Percentiles rank a stretch among this genome's conserved stretches.
These are phyloP conservation scores for Neolentinus lepideus DNA, from an alignment of 1,284 basidiomycete genomes.

Conservation along the genomic window DNA sequence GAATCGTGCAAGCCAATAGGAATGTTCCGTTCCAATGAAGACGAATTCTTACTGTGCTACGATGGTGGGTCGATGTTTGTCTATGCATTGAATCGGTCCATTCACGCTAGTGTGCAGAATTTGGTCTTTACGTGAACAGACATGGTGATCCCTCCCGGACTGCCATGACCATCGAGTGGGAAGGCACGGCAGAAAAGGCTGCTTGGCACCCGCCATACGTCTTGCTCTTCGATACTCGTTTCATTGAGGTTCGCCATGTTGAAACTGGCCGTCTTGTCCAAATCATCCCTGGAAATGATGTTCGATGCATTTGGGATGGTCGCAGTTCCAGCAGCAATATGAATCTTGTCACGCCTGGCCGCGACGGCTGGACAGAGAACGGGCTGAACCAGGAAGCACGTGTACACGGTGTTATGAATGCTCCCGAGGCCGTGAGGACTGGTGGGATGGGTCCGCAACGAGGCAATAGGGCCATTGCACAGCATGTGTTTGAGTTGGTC, in stretches of 20 bases:
- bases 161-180: conserved; percentile 86
- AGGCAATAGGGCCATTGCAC: conserved; percentile 30
- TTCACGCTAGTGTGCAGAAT: conserved; percentile 47
- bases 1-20: conserved; percentile 82
- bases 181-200: conserved; percentile 83
- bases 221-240: conserved; percentile 84
- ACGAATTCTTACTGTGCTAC: conserved; percentile 91
- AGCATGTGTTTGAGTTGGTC: conserved; percentile 77
- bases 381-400: conserved; percentile 59
- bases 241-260: conserved; percentile 89
- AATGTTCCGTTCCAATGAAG: conserved; percentile 85
- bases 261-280: conserved; percentile 83
- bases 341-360: conserved; percentile 29
- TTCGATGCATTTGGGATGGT: conserved; percentile 87
- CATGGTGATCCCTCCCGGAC: conserved; percentile 79
- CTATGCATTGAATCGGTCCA: not conserved
- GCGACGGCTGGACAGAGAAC: conserved; percentile 32
- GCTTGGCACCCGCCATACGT: conserved; percentile 88
- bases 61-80: conserved; percentile 51
- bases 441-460: conserved; percentile 24
- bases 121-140: conserved; percentile 86
- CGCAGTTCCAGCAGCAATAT: conserved; percentile 39
- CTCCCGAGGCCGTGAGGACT: conserved; percentile 33
- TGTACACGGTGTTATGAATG: conserved; percentile 71
- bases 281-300: conserved; percentile 78